phyloP scores from a whole-genome alignment of 1,284 basidiomycete species.

The Malassezia equina region DNA sequence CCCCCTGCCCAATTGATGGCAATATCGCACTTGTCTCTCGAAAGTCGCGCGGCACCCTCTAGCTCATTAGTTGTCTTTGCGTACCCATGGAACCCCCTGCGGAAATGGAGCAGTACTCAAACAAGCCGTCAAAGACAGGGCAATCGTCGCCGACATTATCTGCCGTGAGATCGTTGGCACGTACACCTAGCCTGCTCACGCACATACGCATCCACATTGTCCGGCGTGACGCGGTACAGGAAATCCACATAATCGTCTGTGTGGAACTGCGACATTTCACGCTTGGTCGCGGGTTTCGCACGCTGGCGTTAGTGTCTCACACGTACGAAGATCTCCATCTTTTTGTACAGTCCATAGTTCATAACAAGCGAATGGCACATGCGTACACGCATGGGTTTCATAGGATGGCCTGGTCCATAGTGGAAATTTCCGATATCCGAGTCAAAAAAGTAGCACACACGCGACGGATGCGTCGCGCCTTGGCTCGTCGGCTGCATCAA shows the following conservation, averaged over 20 bases:
- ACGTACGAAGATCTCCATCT: conserved; percentile 51
- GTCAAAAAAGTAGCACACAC: conserved; percentile 56
- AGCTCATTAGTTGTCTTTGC: conserved; percentile 28
- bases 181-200: conserved; percentile 95
- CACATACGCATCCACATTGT: conserved; percentile 73
- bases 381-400: conserved; percentile 60
- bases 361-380: conserved; percentile 99
- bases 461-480: conserved; percentile 23
- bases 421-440: conserved; percentile 97
- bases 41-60: conserved; percentile 94
- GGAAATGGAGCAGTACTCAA: conserved; percentile 96
- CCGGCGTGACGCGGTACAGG: conserved; percentile 68
- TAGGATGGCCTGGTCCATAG: conserved; percentile 80
- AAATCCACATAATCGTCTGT: conserved; percentile 91
- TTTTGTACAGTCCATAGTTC: conserved; percentile 73
- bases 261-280: conserved; percentile 92
- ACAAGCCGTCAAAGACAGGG: conserved; percentile 93
- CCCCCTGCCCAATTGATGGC: conserved; percentile 98
- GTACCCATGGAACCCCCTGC: conserved; percentile 96
- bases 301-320: conserved; percentile 49
- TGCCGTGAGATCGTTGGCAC: conserved; percentile 5
- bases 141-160: conserved; percentile 91
- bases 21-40: conserved; percentile 94
- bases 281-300: conserved; percentile 95
- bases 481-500: conserved; percentile 29